These are phyloP conservation scores for Colletotrichum sp. DNA, from an alignment of 2,329 filamentous ascomycete genomes.

Conservation along the genomic window DNA sequence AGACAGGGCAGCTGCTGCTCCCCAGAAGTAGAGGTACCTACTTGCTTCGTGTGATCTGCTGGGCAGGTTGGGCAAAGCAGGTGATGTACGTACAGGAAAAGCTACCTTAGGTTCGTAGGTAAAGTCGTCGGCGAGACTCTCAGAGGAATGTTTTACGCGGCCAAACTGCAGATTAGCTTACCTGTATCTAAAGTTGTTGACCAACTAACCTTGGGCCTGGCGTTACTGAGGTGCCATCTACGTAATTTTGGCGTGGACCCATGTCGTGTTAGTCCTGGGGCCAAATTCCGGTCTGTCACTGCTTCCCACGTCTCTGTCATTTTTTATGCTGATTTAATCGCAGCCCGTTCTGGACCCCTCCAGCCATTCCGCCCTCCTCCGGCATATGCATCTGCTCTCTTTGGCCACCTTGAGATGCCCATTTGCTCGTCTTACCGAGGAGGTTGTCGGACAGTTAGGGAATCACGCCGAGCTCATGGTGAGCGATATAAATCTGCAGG, in stretches of 20 bases:
- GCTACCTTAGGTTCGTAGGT: background rate
- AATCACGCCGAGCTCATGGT: background rate
- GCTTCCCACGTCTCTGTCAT: background rate
- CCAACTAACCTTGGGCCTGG: background rate
- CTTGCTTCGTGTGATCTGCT: background rate
- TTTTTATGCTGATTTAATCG: background rate
- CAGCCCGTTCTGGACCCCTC: background rate
- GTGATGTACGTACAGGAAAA: background rate
- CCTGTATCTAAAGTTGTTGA: background rate
- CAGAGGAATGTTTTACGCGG: background rate
- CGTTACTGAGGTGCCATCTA: background rate
- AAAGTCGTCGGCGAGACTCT: background rate
- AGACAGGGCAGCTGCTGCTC: background rate
- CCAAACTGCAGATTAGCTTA: background rate
- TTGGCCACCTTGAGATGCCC: background rate
- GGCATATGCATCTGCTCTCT: background rate
- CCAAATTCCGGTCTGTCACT: background rate
- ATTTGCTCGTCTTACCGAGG: background rate
- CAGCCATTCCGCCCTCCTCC: background rate
- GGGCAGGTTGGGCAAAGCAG: background rate
- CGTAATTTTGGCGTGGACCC: constrained; percentile 8
- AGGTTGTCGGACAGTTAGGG: background rate
- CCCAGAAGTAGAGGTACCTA: background rate
- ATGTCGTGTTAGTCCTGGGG: background rate
- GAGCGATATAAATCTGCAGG: constrained; percentile 17